Base-by-base conservation (phyloP, 1,139 yeast species). In the Hansenula sp. region DNA sequence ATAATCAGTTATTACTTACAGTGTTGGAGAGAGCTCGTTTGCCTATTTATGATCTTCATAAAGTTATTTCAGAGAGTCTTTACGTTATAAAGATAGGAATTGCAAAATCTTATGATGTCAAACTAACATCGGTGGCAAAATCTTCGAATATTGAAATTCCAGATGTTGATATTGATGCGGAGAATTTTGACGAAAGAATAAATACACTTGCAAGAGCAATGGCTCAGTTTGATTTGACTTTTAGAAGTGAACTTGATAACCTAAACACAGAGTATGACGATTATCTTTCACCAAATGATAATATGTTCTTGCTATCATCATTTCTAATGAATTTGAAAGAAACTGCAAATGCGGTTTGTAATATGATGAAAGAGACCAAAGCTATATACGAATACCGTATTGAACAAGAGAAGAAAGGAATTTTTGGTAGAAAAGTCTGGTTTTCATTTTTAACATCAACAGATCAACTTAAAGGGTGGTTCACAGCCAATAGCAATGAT, bases 271-370 rank as follows among this genome's bases (percentile, higher is more conserved):
- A 49, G 16, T 41, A 46, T 27, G 48, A 51, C 11, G 57, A 57
- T 35, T 46, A 63, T 27, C 49, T 71, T 3, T 57, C 66, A 36
- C 75, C 77, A 9, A 62, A 69, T 40, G 77, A 72, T 43, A 76
- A 73, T 47, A 64, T 69, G 59, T 73, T 73, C 45, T 49, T 73
- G 21, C 43, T 73, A 9, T 71, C 78, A 1, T 69, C 76, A 0
- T 73, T 72, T 47, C 44, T 73, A 22, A 62, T 73, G 56, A 73
- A 73, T 48, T 59, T 70, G 36, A 64, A 73, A 44, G 71, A 71
- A 46, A 56, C 63, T 21, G 61, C 71, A 0, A 56, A 62, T 28
- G 46, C 59, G 3, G 52, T 66, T 7, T 55, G 65, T 18, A 48
- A 52, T 13, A 43, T 70, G 31, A 51, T 71, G 40, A 59, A 59